Base-by-base conservation (phyloP, 495 filamentous ascomycete species). In the Penicillium angulare region DNA sequence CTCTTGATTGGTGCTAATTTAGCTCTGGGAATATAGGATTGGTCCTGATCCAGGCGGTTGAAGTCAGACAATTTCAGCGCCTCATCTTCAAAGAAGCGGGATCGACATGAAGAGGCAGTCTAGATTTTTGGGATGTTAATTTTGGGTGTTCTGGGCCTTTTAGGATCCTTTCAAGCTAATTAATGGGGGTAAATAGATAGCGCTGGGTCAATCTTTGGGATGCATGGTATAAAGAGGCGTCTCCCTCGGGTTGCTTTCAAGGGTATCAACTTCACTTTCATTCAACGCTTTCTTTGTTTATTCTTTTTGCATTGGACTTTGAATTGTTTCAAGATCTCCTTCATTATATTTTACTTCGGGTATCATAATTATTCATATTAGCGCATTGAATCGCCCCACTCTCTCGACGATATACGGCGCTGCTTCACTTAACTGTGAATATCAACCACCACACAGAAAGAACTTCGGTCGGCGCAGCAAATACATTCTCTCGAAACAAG, bases 111-210 rank as follows among this genome's bases (percentile, higher is more conserved):
- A 26, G 5, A 9, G 5, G n/a, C 34, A 43, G 42, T 53, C 60
- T 58, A 57, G 60, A 58, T n/a, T 27, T 9, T 7, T 21, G 3
- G 38, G 39, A 20, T 58, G 46, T 52, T 59, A 58, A 56, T 47
- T 58, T 50, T 17, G 42, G 50, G 18, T n/a, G 50, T 27, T 58
- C 54, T 61, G 54, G 61, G 53, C 24, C 24, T 18, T n/a, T 20
- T 34, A n/a, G n/a, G n/a, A n/a, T n/a, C n/a, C n/a, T n/a, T n/a
- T n/a, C n/a, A n/a, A n/a, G n/a, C n/a, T n/a, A n/a, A n/a, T n/a
- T n/a, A n/a, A 41, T 13, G 17, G 2, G 13, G 8, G 5, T 27
- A 5, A 27, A 27, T 31, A 9, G 27, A 7, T 9, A 31, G 27
- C 18, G 17, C 12, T 46, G 18, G 29, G 18, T 6, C 43, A 32